phyloP scores from a whole-genome alignment of 2,329 filamentous ascomycete genomes.

The Apiospora pterosperma region DNA sequence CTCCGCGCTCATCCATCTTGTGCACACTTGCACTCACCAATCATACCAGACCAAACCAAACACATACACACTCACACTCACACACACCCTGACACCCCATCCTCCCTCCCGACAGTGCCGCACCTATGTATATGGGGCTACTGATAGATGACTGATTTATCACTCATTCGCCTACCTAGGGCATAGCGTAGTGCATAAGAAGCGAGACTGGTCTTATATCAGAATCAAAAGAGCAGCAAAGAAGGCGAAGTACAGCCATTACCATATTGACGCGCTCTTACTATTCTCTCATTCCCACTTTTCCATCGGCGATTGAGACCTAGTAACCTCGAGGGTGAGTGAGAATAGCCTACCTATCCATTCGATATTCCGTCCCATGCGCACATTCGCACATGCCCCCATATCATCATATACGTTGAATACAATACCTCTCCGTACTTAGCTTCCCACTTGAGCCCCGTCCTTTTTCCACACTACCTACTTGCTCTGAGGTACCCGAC shows the following conservation, averaged over 20 bases:
- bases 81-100: conserved; percentile 1
- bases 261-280: neutral
- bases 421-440: too few species aligned
- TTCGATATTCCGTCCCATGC: neutral
- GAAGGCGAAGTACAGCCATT: neutral
- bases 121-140: neutral
- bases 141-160: conserved; percentile 1
- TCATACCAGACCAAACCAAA: neutral
- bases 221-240: neutral
- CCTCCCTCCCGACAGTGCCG: neutral
- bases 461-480: neutral
- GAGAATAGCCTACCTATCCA: neutral
- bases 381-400: neutral
- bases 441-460: too few species aligned
- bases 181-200: conserved; percentile 1
- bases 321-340: neutral
- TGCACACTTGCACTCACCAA: neutral
- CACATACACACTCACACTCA: conserved; percentile 1
- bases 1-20: neutral
- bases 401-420: neutral
- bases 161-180: neutral
- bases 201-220: neutral
- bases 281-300: neutral
- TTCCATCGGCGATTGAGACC: neutral
- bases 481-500: neutral